Conservation (phyloP, 2,329 filamentous ascomycete species). For the Cladophialophora exuberans region DNA sequence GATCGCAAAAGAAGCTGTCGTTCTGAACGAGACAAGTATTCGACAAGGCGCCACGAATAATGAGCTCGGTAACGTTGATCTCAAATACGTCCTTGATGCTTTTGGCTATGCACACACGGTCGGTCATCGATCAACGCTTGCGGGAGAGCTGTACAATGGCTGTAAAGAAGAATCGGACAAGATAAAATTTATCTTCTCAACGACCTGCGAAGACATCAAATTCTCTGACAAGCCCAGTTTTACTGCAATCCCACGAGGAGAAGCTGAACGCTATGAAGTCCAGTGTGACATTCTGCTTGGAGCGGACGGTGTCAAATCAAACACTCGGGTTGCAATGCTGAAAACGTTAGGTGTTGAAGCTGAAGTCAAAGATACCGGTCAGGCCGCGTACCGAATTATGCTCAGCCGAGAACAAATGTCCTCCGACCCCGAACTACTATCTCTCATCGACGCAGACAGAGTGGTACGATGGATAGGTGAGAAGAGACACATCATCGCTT, state of each 20-base stretch:
- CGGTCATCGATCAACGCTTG: conserved; percentile 74
- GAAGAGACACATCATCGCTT: conserved; percentile 69
- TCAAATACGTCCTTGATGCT: conserved; percentile 67
- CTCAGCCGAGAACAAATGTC: conserved; percentile 51
- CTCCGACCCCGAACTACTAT: conserved; percentile 56
- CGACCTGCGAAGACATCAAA: conserved; percentile 58
- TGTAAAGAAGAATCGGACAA: conserved; percentile 62
- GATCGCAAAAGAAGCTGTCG: conserved; percentile 72
- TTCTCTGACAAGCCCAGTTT: conserved; percentile 65
- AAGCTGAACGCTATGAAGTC: conserved; percentile 54
- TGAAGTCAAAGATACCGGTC: conserved; percentile 52
- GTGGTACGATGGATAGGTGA: conserved; percentile 69
- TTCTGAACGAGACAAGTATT: conserved; percentile 72
- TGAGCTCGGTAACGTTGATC: conserved; percentile 71
- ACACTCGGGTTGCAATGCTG: conserved; percentile 49
- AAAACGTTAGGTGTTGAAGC: conserved; percentile 42
- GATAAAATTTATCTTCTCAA: conserved; percentile 71
- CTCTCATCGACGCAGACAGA: conserved; percentile 59
- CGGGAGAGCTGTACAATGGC: conserved; percentile 70
- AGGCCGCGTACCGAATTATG: conserved; percentile 60
- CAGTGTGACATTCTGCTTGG: conserved; percentile 57
- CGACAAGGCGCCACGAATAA: conserved; percentile 69
- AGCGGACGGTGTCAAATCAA: conserved; percentile 59
- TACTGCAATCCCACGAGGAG: conserved; percentile 60
- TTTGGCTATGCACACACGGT: conserved; percentile 81